Base-by-base conservation (phyloP, 2,329 filamentous ascomycete species). In the Myotisia sp. region DNA sequence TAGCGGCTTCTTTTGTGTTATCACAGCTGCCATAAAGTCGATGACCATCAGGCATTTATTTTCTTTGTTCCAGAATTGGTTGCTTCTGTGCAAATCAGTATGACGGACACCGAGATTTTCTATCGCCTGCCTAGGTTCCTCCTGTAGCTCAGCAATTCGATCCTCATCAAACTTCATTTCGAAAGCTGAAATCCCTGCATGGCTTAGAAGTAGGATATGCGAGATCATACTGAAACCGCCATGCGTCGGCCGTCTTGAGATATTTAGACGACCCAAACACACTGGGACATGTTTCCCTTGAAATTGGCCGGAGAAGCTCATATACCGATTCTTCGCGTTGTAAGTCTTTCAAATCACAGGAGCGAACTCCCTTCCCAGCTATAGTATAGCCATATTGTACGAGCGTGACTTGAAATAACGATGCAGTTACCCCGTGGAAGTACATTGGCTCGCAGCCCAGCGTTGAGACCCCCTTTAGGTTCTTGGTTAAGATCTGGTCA, bases 401-500 rank as follows among this genome's bases (percentile, higher is more conserved):
- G 9, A 47, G 42, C n/a, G 37, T 41, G 26, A 49, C 34, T 36
- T 43, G 40, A 38, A 48, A 50, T 5, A 49, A 29, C 24, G 37
- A 39, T 14, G 46, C 44, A 18, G 42, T 39, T 33, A 46, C 22
- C 26, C 46, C 44, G 23, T 44, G 39, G 9, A 42, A 32, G 12
- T 40, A 28, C 16, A 48, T 34, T 17, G 42, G 41, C 33, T 44
- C 37, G 35, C 42, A 47, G 14, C 38, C 36, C 14, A 37, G 31
- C 14, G 32, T 36, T 17, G 34, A 28, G n/a, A n/a, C n/a, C n/a
- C n/a, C n/a, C n/a, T n/a, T n/a, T n/a, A n/a, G n/a, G n/a, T n/a
- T n/a, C 26, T 32, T 32, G 22, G 37, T 38, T 34, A 44, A 42
- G 16, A 41, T 26, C 30, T 38, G 31, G 12, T 26, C 31, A 24